Evolutionary conservation across 2,329 filamentous ascomycete species (phyloP).

Genomic region (Fusarium cicatricum): DNA sequence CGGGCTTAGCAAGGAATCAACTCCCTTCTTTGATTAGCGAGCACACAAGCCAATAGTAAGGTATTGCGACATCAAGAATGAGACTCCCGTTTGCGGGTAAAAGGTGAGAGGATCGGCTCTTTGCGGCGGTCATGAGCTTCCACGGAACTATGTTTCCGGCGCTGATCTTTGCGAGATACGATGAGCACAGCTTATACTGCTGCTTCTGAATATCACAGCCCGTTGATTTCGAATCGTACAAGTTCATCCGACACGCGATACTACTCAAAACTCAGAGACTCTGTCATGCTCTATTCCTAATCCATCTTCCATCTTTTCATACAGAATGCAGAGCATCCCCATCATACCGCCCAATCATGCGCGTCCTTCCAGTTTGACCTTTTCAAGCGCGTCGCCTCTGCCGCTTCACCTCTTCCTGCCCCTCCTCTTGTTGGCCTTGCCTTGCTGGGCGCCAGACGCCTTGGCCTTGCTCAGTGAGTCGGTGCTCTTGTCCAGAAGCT

Average conservation of each 20-base stretch:
- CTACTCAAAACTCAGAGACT: too few species aligned
- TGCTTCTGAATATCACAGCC: too few species aligned
- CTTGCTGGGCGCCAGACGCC: conserved; percentile 56
- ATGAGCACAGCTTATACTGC: too few species aligned
- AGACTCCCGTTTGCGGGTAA: too few species aligned
- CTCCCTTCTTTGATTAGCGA: conserved; percentile 19
- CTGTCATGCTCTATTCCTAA: not conserved
- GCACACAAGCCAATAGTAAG: conserved; percentile 13
- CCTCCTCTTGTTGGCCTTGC: conserved; percentile 62
- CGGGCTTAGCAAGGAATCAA: not conserved
- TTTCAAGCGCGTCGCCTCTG: not conserved
- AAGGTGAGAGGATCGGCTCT: too few species aligned
- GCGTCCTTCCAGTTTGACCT: conserved; percentile 9
- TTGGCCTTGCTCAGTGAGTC: conserved; percentile 63
- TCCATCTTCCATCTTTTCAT: not conserved
- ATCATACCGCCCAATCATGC: not conserved
- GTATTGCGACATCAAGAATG: not conserved
- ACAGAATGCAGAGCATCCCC: conserved; percentile 8
- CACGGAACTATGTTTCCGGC: too few species aligned
- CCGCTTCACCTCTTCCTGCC: conserved; percentile 61
- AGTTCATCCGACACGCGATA: too few species aligned
- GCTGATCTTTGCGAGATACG: too few species aligned
- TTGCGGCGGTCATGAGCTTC: too few species aligned
- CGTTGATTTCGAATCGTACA: too few species aligned
- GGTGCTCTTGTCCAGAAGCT: conserved; percentile 68